phyloP scores from a whole-genome alignment of 345 rosid genomes.

The Nasturtium officinale region DNA sequence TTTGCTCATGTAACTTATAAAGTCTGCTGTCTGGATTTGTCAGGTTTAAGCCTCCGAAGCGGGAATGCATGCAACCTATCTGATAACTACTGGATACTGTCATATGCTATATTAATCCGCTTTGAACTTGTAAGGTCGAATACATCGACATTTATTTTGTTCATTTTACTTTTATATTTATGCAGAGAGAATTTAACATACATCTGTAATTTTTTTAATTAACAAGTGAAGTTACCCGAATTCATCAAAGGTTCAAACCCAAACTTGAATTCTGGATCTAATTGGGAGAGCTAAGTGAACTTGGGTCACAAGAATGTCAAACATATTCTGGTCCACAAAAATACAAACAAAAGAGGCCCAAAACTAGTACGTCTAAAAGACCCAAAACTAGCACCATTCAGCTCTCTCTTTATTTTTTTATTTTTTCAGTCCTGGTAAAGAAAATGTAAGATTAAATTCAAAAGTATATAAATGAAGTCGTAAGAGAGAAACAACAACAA shows the following conservation, averaged over 20 bases:
- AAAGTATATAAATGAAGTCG: background rate
- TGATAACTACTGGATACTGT: background rate
- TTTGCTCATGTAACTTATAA: background rate
- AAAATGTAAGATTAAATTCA: background rate
- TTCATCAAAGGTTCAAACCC: background rate
- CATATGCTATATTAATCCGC: background rate
- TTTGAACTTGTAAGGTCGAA: background rate
- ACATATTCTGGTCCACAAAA: background rate
- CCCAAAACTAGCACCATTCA: background rate
- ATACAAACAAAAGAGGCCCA: background rate
- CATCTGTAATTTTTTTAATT: background rate
- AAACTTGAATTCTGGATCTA: background rate
- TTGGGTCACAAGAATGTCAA: conserved; percentile 16
- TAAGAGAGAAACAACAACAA: too few species aligned
- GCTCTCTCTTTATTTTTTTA: too few species aligned
- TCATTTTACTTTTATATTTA: background rate
- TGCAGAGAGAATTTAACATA: background rate
- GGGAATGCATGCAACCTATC: background rate
- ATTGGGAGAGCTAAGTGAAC: background rate
- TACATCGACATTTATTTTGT: background rate
- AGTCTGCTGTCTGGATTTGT: background rate
- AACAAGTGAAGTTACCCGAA: background rate
- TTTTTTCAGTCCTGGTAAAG: background rate
- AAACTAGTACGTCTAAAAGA: background rate
- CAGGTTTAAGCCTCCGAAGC: background rate